Evolutionary conservation across 1,284 basidiomycete species (phyloP), one percentile per base, ranked within the genome.

Genomic region (Vanrija humicola): DNA sequence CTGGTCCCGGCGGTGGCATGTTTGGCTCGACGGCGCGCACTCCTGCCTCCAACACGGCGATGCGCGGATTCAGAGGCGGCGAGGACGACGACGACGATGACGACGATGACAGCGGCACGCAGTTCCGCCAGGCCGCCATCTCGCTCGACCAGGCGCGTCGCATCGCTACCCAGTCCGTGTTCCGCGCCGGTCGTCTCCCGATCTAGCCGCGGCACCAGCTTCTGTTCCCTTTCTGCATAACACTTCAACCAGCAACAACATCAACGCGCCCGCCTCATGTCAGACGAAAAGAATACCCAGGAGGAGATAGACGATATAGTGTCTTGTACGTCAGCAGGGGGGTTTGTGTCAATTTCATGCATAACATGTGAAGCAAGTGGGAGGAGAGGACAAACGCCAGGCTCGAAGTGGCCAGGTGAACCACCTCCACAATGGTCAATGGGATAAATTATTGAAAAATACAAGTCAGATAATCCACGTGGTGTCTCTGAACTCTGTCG

Each of bases 91-190:
- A 81, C 15, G 80, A 84, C 51, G 84, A 86, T 21, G 81, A 73
- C 23, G 70, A 73, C 25, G 73, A 70, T 16, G 66, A 65, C 16
- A 58, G 52, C 42, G 68, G 80, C 62, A 62, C 67, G 29, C 87
- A 89, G 75, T 78, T 93, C 62, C 81, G 81, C 64, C 88, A 89
- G 69, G 87, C 86, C 65, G 85, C 86, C 26, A 92, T 94, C 69
- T 87, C 88, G 12, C 80, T 93, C 60, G 91, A 94, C 63, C 90
- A 94, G 83, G 89, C 89, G 67, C 51, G 82, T 72, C 68, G 79
- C 10, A 80, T 80, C 52, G 78, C 79, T 6, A 75, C 78, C 26
- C 79, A 80, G 64, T 77, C 76, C 15, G 78, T 79, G 9, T 80
- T 79, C 75, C 67, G 78, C 47, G 72, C 70, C 26, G 72, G 72